Conservation (phyloP, 2,329 filamentous ascomycete species). For the Hirsutella minnesotensis region DNA sequence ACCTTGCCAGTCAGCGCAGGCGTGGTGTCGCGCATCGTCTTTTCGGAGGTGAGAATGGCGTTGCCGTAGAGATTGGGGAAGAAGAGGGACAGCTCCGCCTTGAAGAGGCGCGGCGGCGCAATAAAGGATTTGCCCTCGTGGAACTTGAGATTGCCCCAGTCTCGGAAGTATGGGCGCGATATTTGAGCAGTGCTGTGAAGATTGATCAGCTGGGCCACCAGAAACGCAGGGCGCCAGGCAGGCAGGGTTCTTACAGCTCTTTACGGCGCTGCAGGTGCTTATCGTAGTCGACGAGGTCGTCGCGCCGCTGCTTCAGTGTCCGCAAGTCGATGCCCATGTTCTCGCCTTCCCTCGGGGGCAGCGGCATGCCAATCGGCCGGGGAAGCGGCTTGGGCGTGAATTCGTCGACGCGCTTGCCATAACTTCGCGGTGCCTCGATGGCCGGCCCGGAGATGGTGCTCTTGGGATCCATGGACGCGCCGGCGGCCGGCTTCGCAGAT, state of each 20-base stretch:
- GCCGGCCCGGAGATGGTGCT: conserved; percentile 30
- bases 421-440: conserved; percentile 46
- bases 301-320: conserved; percentile 52
- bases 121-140: conserved; percentile 90
- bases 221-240: not conserved
- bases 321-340: conserved; percentile 69
- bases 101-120: conserved; percentile 75
- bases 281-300: conserved; percentile 76
- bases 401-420: conserved; percentile 40
- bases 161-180: conserved; percentile 83
- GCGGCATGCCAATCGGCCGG: conserved; percentile 71
- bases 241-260: conserved; percentile 46
- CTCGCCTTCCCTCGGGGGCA: conserved; percentile 64
- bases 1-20: conserved; percentile 60
- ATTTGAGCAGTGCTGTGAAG: conserved; percentile 55
- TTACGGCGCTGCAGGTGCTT: conserved; percentile 69
- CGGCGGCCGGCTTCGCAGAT: conserved; percentile 21
- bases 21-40: conserved; percentile 56
- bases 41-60: conserved; percentile 52
- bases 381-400: conserved; percentile 49
- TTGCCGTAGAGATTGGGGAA: conserved; percentile 85
- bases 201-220: no score
- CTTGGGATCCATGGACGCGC: conserved; percentile 24
- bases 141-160: conserved; percentile 75
- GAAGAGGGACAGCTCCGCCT: conserved; percentile 68